Evolutionary conservation across 2,329 filamentous ascomycete species (phyloP).

Genomic region (Metarhizium rileyi): DNA sequence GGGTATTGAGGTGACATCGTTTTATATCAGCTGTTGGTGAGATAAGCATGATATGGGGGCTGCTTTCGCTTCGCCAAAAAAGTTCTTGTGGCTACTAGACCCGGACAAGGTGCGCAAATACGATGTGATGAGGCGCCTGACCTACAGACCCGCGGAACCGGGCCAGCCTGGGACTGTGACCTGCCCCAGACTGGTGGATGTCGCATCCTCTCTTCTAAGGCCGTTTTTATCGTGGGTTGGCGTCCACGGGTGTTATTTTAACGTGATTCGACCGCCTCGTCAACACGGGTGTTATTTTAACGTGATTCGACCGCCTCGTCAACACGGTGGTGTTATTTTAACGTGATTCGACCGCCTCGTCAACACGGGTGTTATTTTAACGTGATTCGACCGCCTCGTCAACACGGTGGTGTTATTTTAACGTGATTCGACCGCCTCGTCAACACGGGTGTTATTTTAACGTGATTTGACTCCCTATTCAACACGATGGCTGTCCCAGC

Average conservation of each 20-base stretch:
- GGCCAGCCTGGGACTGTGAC: conserved; percentile 3
- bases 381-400: too few relatives aligned
- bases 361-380: too few relatives aligned
- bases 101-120: conserved; percentile 1
- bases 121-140: conserved; percentile 1
- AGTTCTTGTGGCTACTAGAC: conserved; percentile 3
- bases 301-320: too few relatives aligned
- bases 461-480: too few relatives aligned
- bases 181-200: conserved; percentile 3
- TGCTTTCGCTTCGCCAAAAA: conserved; percentile 4
- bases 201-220: neutral
- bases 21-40: conserved; percentile 3
- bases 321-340: too few relatives aligned
- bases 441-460: too few relatives aligned
- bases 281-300: too few relatives aligned
- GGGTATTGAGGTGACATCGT: conserved; percentile 1
- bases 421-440: too few relatives aligned
- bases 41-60: conserved; percentile 2
- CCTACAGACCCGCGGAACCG: conserved; percentile 6
- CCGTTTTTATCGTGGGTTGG: neutral
- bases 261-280: neutral
- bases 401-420: too few relatives aligned
- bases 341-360: too few relatives aligned
- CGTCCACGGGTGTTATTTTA: neutral
- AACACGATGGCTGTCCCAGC: too few relatives aligned